Evolutionary conservation across 2,329 filamentous ascomycete species (phyloP).

Genomic region (Furcasterigmium furcatum): DNA sequence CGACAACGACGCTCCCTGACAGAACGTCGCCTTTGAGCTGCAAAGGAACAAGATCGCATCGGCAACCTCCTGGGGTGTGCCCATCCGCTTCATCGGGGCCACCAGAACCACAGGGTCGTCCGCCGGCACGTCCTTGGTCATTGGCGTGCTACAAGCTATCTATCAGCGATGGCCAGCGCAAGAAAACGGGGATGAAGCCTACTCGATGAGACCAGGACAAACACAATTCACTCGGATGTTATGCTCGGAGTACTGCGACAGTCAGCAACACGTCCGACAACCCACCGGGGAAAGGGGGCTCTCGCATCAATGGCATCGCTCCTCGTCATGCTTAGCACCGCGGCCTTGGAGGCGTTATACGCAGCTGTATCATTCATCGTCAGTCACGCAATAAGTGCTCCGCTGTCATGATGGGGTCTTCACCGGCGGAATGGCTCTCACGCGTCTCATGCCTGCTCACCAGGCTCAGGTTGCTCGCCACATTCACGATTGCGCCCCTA

Average conservation of each 20-base stretch:
- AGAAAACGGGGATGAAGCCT: constrained; percentile 6
- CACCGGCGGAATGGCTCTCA: constrained; percentile 21
- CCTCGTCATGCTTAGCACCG: constrained; percentile 40
- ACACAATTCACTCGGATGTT: constrained; percentile 43
- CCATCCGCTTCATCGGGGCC: constrained; percentile 33
- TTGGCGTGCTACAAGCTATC: no score
- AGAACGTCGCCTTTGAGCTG: constrained; percentile 40
- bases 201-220: constrained; percentile 42
- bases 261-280: background rate
- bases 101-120: constrained; percentile 26
- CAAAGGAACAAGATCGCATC: constrained; percentile 42
- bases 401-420: no score
- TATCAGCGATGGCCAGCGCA: background rate
- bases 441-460: constrained; percentile 36
- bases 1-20: constrained; percentile 38
- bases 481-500: constrained; percentile 40
- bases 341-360: constrained; percentile 43
- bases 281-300: background rate
- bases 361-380: constrained; percentile 27
- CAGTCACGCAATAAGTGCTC: no score
- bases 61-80: constrained; percentile 41
- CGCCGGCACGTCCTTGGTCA: constrained; percentile 33
- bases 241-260: constrained; percentile 35
- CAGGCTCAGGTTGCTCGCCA: constrained; percentile 39
- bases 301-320: constrained; percentile 43